These are phyloP conservation scores for Osmanthus fragrans DNA, from an alignment of 257 asterid genomes.

Conservation along the genomic window DNA sequence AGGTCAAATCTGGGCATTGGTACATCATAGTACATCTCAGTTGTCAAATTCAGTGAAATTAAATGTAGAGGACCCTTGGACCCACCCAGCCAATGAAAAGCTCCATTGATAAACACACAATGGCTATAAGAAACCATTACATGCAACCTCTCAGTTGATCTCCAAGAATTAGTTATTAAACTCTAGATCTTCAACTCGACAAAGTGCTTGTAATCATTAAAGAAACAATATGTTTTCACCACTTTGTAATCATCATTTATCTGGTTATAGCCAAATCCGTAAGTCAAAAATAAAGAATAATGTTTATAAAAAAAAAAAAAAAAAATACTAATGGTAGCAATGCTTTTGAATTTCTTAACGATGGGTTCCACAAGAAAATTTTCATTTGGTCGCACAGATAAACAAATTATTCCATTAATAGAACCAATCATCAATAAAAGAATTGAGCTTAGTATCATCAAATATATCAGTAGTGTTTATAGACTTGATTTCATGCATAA, in stretches of 20 bases:
- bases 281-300: background rate
- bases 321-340: constrained; percentile 21
- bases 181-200: constrained; percentile 21
- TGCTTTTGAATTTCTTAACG: background rate
- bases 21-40: constrained; percentile 10
- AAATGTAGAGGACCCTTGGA: constrained; percentile 1
- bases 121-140: constrained; percentile 5
- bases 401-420: constrained; percentile 31
- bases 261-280: constrained; percentile 27
- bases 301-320: constrained; percentile 1
- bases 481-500: background rate
- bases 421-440: constrained; percentile 22
- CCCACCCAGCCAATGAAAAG: constrained; percentile 27
- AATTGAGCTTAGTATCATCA: constrained; percentile 6
- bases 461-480: constrained; percentile 4
- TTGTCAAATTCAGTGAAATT: constrained; percentile 26
- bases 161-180: constrained; percentile 29
- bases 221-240: constrained; percentile 18
- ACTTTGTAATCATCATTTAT: constrained; percentile 29
- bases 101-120: constrained; percentile 26
- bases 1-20: constrained; percentile 11
- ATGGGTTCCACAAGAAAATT: constrained; percentile 31
- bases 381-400: background rate
- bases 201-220: background rate
- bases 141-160: constrained; percentile 16